A percentile compares a stretch with the other conserved stretches of the same genome.
Evolutionary conservation across 305 asterid genomes (phyloP).

Genomic region (Withania somnifera): DNA sequence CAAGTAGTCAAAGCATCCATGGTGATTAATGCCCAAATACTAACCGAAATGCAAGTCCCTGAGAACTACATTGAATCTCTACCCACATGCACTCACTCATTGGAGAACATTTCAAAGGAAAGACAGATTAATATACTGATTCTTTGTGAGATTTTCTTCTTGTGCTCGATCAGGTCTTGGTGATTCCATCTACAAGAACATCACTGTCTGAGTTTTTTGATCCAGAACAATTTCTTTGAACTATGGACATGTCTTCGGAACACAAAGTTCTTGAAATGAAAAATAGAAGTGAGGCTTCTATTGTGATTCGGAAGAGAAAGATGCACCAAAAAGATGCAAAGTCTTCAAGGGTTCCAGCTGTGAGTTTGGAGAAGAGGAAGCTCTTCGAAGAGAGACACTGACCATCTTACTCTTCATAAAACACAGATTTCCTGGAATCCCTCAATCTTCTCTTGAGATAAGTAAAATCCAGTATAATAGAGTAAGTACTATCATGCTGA

Average conservation of each 20-base stretch:
- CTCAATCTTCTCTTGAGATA: slow-evolving; percentile 85
- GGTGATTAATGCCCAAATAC: slow-evolving; percentile 79
- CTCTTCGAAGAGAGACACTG: slow-evolving; percentile 72
- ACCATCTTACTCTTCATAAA: slow-evolving; percentile 64
- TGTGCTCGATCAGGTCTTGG: slow-evolving; percentile 56
- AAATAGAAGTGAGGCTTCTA: slow-evolving; percentile 80
- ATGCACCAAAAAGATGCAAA: slow-evolving; percentile 66
- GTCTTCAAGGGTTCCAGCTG: slow-evolving; percentile 57
- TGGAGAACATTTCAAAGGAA: neutral
- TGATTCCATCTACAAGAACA: slow-evolving; percentile 53
- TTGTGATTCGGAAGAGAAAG: slow-evolving; percentile 85
- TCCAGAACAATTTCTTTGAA: slow-evolving; percentile 52
- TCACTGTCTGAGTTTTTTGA: slow-evolving; percentile 66
- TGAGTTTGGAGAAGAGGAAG: slow-evolving; percentile 83
- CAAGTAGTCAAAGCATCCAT: slow-evolving; percentile 85
- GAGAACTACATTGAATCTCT: slow-evolving; percentile 80
- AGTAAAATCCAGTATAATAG: slow-evolving; percentile 69
- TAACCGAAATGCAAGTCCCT: slow-evolving; percentile 80
- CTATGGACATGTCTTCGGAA: slow-evolving; percentile 68
- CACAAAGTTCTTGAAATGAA: slow-evolving; percentile 70
- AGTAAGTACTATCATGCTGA: slow-evolving; percentile 18
- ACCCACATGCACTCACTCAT: slow-evolving; percentile 20
- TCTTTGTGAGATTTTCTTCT: neutral
- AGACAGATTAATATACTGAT: neutral
- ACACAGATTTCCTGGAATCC: slow-evolving; percentile 67